These are phyloP conservation scores for Truncatella angustata DNA, from an alignment of 2,329 filamentous ascomycete species.

Conservation along the genomic window DNA sequence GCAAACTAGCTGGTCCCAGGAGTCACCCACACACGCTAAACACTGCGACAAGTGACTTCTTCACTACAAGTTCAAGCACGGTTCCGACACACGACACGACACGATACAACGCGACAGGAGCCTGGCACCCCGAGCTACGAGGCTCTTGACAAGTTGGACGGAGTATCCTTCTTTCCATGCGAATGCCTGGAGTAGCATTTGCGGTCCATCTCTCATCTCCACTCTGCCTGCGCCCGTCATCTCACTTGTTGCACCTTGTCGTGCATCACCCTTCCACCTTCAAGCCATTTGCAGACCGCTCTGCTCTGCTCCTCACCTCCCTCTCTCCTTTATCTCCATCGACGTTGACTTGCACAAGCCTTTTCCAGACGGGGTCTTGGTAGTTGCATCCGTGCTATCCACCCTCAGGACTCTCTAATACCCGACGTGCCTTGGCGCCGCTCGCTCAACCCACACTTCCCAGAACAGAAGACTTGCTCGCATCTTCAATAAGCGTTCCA, in stretches of 20 bases:
- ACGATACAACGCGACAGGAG: too few species aligned
- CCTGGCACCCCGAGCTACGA: too few species aligned
- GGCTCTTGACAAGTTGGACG: too few species aligned
- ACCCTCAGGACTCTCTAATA: not conserved
- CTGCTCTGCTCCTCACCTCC: not conserved
- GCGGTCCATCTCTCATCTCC: not conserved
- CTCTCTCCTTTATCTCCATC: not conserved
- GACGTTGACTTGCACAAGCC: not conserved
- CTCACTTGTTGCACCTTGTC: not conserved
- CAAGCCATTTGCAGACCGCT: not conserved
- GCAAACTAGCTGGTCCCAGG: not conserved
- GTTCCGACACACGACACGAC: too few species aligned
- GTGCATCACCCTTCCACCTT: not conserved
- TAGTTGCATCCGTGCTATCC: not conserved
- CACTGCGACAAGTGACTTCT: not conserved
- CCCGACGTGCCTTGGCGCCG: not conserved
- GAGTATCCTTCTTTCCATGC: too few species aligned
- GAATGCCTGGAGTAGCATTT: not conserved
- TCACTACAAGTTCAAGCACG: not conserved
- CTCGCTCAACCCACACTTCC: not conserved
- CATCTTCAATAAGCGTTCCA: not conserved
- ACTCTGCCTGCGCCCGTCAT: not conserved
- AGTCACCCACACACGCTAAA: not conserved
- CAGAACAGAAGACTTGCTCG: too few species aligned
- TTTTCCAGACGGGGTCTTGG: not conserved